Conservation (phyloP, 2,329 filamentous ascomycete species). For the Pseudogymnoascus sp. region DNA sequence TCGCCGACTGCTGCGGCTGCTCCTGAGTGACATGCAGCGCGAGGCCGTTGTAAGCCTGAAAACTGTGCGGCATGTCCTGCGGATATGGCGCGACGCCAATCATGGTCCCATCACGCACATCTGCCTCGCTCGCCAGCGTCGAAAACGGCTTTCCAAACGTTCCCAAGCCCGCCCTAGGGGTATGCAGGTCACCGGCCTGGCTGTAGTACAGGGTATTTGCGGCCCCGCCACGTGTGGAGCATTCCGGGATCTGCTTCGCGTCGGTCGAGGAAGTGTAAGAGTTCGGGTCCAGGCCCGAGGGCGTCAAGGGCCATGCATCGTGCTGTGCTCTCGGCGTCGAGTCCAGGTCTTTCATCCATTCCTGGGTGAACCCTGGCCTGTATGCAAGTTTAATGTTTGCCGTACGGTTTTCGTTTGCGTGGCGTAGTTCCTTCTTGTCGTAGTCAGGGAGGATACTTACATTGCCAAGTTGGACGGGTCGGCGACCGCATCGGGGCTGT, state of each 20-base stretch:
- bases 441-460: neutral
- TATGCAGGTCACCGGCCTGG: constrained; percentile 81
- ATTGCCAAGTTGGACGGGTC: neutral
- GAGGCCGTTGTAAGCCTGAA: constrained; percentile 62
- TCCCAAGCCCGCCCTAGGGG: constrained; percentile 70
- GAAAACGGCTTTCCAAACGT: constrained; percentile 62
- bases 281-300: constrained; percentile 79
- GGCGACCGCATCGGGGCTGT: neutral
- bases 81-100: too few species aligned
- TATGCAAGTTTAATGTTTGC: neutral
- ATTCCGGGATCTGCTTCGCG: constrained; percentile 70
- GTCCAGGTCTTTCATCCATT: constrained; percentile 64
- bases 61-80: constrained; percentile 56
- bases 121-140: constrained; percentile 61
- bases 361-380: constrained; percentile 13
- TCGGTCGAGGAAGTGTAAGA: constrained; percentile 75
- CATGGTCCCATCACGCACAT: too few species aligned
- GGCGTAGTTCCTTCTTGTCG: neutral
- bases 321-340: constrained; percentile 72
- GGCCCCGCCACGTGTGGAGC: constrained; percentile 82
- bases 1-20: constrained; percentile 60
- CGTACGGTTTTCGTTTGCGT: neutral
- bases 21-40: constrained; percentile 32
- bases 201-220: constrained; percentile 75
- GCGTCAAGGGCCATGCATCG: constrained; percentile 82